Base-by-base conservation (phyloP, 495 filamentous ascomycete genomes). In the Penicillium riverlandense region DNA sequence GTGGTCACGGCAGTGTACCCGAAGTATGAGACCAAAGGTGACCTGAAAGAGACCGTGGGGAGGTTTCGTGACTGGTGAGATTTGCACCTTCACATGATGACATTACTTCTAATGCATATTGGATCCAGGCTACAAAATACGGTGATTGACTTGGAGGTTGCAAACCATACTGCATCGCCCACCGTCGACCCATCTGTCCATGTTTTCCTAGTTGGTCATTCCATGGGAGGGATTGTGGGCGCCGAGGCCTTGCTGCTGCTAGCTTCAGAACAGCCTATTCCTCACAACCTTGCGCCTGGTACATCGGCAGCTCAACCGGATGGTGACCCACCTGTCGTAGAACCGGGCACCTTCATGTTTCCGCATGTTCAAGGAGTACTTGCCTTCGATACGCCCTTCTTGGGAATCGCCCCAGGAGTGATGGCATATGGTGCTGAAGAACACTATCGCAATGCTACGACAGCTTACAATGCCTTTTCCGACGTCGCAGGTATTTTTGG, bases 201-300 rank as follows among this genome's bases (percentile, higher is more conserved):
- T 55, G 84, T 84, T 15, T 76, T 96, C 49, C 70, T 98, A 0
- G 70, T 96, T 32, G 91, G 94, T 9, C 92, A 98, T 60, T 89
- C 84, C 9, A 98, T 98, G 92, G 92, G 90, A 51, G 92, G 92
- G 48, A 96, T 98, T 53, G 89, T 98, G 11, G 92, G 87, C 16
- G 90, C 90, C 14, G 92, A 98, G 45, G 82, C 86, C 0, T 66
- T 92, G 35, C 75, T 96, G 37, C 66, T 78, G 11, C 71, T 92
- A 12, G 69, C 80, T 28, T 70, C 72, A 16, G 87, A 94, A 47
- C 70, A 82, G 35, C 82, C 84, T 14, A 80, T 91, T 48, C 61
- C 55, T 29, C 50, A 62, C 0, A 56, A 59, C 13, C 35, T 49
- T 3, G 44, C 61, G 8, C 47, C 66, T 4, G 41, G 49, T 6